phyloP scores from a whole-genome alignment of 148 eudicot genomes.

The Euryodendron excelsum region DNA sequence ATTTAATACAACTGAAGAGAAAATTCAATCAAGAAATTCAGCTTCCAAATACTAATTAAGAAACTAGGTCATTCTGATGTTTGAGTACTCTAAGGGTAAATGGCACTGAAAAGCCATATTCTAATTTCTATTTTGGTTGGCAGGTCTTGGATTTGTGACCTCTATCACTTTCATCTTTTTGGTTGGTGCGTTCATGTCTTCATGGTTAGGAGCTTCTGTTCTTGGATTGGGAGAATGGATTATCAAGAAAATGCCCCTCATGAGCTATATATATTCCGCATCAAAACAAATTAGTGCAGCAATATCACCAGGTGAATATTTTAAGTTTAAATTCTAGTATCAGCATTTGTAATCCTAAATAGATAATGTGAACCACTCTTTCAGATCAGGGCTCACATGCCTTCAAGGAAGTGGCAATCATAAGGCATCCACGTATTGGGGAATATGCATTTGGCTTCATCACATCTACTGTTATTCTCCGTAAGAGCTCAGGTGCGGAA shows the following conservation, averaged over 20 bases:
- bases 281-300: conserved; percentile 91
- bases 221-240: conserved; percentile 74
- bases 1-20: too few relatives aligned
- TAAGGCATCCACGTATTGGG: conserved; percentile 81
- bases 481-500: conserved; percentile 54
- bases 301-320: conserved; percentile 70
- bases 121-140: not conserved
- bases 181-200: conserved; percentile 83
- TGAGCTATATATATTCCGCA: conserved; percentile 73
- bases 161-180: conserved; percentile 70
- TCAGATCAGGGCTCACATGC: conserved; percentile 70
- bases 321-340: not conserved
- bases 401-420: conserved; percentile 83
- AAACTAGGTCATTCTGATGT: too few relatives aligned
- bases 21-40: too few relatives aligned
- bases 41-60: too few relatives aligned
- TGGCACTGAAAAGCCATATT: not conserved
- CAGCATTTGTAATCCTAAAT: not conserved
- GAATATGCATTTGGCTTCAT: conserved; percentile 85
- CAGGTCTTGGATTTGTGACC: conserved; percentile 74
- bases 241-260: conserved; percentile 74
- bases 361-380: conserved; percentile 11
- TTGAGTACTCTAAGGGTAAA: too few relatives aligned
- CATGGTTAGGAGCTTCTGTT: conserved; percentile 78
- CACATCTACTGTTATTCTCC: conserved; percentile 70